phyloP scores from a whole-genome alignment of 2,329 filamentous ascomycete genomes.

The Zymoseptoria tritici region DNA sequence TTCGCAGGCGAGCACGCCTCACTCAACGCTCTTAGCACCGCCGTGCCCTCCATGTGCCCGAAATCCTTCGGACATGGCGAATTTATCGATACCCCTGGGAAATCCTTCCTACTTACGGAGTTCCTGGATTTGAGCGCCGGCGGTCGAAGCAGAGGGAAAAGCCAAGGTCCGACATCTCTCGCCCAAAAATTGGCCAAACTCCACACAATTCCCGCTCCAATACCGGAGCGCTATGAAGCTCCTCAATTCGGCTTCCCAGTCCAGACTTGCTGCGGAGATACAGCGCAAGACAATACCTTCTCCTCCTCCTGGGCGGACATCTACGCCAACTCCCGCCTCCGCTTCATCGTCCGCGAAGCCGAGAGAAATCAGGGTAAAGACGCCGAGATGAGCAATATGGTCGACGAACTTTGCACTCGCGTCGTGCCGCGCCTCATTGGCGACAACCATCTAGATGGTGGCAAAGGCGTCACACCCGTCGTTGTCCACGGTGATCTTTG shows the following conservation, averaged over 20 bases:
- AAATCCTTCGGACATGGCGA: constrained; percentile 64
- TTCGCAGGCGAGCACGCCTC: constrained; percentile 75
- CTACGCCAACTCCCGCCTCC: constrained; percentile 68
- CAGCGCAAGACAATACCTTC: constrained; percentile 71
- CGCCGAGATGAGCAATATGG: constrained; percentile 51
- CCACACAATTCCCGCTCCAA: constrained; percentile 67
- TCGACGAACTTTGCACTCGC: constrained; percentile 54
- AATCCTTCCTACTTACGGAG: constrained; percentile 60
- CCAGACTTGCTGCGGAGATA: constrained; percentile 79
- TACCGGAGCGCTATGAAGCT: constrained; percentile 49
- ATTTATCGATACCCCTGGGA: constrained; percentile 42
- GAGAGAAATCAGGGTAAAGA: constrained; percentile 59
- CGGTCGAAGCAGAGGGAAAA: constrained; percentile 24
- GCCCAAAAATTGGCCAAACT: constrained; percentile 71
- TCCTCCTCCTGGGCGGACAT: constrained; percentile 74
- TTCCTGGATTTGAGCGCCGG: constrained; percentile 59
- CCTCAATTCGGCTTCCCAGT: constrained; percentile 78
- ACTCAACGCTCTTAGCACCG: constrained; percentile 68
- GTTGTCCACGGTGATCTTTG: constrained; percentile 90
- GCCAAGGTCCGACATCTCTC: constrained; percentile 45
- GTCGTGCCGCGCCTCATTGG: constrained; percentile 74
- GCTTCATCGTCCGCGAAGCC: constrained; percentile 54
- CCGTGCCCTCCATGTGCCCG: constrained; percentile 69
- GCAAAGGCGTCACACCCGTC: constrained; percentile 61
- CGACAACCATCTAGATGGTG: constrained; percentile 55